A percentile compares a stretch with the other conserved stretches of the same genome.
Conservation (phyloP, 306 rosid genomes). For the Acacia melanoxylon region DNA sequence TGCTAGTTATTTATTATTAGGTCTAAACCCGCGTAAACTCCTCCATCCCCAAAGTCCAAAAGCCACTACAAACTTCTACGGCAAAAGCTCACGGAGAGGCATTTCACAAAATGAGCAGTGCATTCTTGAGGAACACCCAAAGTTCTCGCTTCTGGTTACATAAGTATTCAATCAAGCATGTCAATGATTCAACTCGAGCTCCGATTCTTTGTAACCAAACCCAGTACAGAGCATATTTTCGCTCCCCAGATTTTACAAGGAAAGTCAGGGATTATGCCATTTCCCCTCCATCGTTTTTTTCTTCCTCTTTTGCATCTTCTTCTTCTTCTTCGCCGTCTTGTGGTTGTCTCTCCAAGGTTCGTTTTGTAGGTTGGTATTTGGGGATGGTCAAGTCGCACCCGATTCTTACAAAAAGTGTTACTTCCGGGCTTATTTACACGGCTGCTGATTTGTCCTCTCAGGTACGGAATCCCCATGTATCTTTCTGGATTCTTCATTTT, state of each 20-base stretch:
- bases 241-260: constrained; percentile 39
- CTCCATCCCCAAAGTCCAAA: background rate
- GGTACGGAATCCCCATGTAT: constrained; percentile 24
- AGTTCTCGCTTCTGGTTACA: constrained; percentile 26
- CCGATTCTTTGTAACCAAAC: constrained; percentile 19
- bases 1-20: background rate
- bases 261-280: constrained; percentile 38
- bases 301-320: constrained; percentile 35
- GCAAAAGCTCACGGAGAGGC: background rate
- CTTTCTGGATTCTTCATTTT: background rate
- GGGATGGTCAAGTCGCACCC: constrained; percentile 54
- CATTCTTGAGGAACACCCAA: constrained; percentile 22
- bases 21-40: constrained; percentile 11
- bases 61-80: background rate
- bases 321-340: constrained; percentile 31
- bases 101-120: constrained; percentile 28
- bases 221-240: constrained; percentile 37
- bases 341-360: constrained; percentile 21
- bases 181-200: constrained; percentile 12
- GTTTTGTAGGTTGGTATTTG: constrained; percentile 64
- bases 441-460: constrained; percentile 76
- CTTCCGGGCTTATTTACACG: constrained; percentile 56
- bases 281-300: constrained; percentile 39
- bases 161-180: constrained; percentile 8
- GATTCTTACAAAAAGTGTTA: constrained; percentile 56